Conservation (phyloP, 257 asterid genomes). For the Primulina eburnea region DNA sequence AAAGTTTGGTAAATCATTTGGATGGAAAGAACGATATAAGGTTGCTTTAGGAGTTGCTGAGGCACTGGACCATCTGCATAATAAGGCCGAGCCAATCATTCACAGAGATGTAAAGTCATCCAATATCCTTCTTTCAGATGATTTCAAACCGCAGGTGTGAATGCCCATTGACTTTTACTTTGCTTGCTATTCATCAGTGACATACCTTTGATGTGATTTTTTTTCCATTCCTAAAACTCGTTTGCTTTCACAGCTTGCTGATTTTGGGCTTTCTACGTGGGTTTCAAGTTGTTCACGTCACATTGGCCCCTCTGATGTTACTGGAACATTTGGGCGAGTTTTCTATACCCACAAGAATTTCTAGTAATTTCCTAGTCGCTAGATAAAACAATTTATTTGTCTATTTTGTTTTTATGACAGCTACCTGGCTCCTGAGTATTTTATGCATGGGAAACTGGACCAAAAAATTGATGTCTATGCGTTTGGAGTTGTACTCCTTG, state of each 20-base stretch:
- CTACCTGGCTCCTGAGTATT: slow-evolving; percentile 91
- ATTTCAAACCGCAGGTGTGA: slow-evolving; percentile 78
- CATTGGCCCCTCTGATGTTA: slow-evolving; percentile 55
- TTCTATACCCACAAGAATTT: slow-evolving; percentile 15
- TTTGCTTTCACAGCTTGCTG: slow-evolving; percentile 22
- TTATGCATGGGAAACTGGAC: slow-evolving; percentile 72
- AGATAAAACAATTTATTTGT: slow-evolving; percentile 1
- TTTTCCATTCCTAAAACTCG: neutral
- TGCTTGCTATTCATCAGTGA: slow-evolving; percentile 7
- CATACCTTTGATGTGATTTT: neutral
- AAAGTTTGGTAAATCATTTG: slow-evolving; percentile 37
- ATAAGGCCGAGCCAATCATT: slow-evolving; percentile 51
- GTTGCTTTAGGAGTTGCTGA: slow-evolving; percentile 88
- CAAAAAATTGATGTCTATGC: slow-evolving; percentile 86
- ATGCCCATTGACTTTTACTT: neutral
- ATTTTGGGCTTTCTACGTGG: slow-evolving; percentile 86
- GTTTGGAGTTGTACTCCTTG: slow-evolving; percentile 92
- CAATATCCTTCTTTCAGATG: slow-evolving; percentile 80
- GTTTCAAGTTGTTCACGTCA: slow-evolving; percentile 60
- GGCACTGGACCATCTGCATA: slow-evolving; percentile 78
- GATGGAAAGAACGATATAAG: slow-evolving; percentile 75
- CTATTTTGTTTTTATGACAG: slow-evolving; percentile 36
- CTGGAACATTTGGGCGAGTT: slow-evolving; percentile 94
- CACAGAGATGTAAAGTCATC: slow-evolving; percentile 96
- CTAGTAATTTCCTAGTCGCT: slow-evolving; percentile 13